Evolutionary conservation across 352 stramenopile genomes (phyloP), one percentile per base, ranked within the genome.

Genomic region (Phytopythium ostracodes): DNA sequence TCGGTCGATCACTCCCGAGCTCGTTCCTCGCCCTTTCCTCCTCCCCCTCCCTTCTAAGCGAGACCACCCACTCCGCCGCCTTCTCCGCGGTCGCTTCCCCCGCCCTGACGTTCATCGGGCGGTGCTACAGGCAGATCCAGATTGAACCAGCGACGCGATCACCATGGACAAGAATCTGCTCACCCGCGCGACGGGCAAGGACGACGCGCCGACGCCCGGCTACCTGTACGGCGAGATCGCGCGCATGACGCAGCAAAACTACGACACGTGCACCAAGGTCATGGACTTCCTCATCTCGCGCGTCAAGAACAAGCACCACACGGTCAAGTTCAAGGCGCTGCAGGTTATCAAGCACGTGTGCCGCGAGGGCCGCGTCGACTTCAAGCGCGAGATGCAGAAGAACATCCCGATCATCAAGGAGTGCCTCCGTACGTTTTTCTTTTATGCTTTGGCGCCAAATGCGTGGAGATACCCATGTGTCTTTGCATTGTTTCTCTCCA

Each of bases 191-290:
- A 99, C 96, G 52, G 96, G 94, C 68, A 89, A 92, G 71, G 92
- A 97, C 73, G 88, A 97, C 51, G 85, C 89, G 63, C 96, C 96
- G 14, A 99, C 96, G 44, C 96, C 94, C 14, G 96, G 96, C 29
- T 99, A 99, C 73, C 83, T 99, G 68, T 99, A 98, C 73, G 86
- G 94, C 46, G 96, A 99, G 79, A 98, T 99, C 70, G 88, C 89
- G 59, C 86, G 86, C 73, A 97, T 96, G 89, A 97, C 89, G 63
- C 82, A 96, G 68, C 87, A 96, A 62, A 94, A 82, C 64, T 96
- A 92, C 72, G 88, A 97, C 62, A 96, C 84, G 64, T 96, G 81
- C 76, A 70, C 77, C 50, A 95, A 97, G 61, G 86, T 97, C 57
- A 81, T 85, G 65, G 86, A 94, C 31, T 98, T 93, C 69, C 79